phyloP scores from a whole-genome alignment of 2,329 filamentous ascomycete species.

The Aschersonia sp. region DNA sequence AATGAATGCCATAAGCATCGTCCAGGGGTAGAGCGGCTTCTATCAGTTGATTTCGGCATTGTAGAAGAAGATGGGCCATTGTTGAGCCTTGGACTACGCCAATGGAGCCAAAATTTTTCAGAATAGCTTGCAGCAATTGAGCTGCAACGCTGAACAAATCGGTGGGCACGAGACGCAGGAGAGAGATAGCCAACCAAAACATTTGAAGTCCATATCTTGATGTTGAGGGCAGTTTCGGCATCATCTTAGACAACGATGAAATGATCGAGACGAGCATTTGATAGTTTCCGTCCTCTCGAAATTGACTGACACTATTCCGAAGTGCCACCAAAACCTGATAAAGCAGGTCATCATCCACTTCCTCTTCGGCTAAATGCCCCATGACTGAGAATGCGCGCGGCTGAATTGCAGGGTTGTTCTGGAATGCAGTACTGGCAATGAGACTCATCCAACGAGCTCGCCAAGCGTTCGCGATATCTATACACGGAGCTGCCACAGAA shows the following conservation, averaged over 20 bases:
- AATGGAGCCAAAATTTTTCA: slow-evolving; percentile 48
- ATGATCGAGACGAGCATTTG: slow-evolving; percentile 58
- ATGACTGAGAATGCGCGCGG: slow-evolving; percentile 56
- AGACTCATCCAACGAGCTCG: slow-evolving; percentile 60
- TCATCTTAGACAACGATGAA: slow-evolving; percentile 55
- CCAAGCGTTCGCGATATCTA: slow-evolving; percentile 54
- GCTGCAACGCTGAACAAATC: slow-evolving; percentile 52
- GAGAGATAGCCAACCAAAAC: slow-evolving; percentile 55
- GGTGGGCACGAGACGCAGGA: slow-evolving; percentile 48
- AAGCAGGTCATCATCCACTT: slow-evolving; percentile 56
- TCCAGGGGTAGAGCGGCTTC: slow-evolving; percentile 48
- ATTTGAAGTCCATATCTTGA: slow-evolving; percentile 55
- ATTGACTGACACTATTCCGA: slow-evolving; percentile 48
- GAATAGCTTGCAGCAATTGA: slow-evolving; percentile 47
- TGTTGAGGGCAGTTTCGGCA: slow-evolving; percentile 50
- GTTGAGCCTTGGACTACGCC: slow-evolving; percentile 43
- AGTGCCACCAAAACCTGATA: slow-evolving; percentile 58
- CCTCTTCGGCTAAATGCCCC: slow-evolving; percentile 56
- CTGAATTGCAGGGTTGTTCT: slow-evolving; percentile 58
- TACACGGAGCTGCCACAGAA: slow-evolving; percentile 45
- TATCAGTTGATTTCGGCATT: slow-evolving; percentile 44
- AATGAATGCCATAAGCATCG: slow-evolving; percentile 51
- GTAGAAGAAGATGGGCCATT: slow-evolving; percentile 45
- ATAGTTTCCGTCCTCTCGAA: slow-evolving; percentile 47
- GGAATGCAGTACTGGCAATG: slow-evolving; percentile 57